phyloP scores from a whole-genome alignment of 768 basidiomycete species.

The Amanita subjunquillea region DNA sequence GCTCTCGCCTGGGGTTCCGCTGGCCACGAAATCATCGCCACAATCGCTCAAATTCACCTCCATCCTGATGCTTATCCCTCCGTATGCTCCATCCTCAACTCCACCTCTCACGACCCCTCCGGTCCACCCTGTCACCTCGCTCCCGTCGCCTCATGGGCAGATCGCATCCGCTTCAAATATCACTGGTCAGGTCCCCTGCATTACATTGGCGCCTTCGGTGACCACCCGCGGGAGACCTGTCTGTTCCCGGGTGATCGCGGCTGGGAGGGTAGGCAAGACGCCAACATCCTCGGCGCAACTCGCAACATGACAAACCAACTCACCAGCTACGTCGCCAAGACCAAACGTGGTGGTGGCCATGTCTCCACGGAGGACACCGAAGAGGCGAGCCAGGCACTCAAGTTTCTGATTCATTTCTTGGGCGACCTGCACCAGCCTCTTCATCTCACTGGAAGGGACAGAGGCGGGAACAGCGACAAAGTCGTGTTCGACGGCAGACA shows the following conservation, averaged over 20 bases:
- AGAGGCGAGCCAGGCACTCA: conserved; percentile 68
- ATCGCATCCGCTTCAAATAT: conserved; percentile 50
- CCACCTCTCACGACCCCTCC: conserved; percentile 21
- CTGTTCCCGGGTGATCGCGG: conserved; percentile 66
- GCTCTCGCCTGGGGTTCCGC: conserved; percentile 32
- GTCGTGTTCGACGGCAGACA: conserved; percentile 63
- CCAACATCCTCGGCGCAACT: conserved; percentile 72
- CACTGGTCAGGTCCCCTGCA: conserved; percentile 69
- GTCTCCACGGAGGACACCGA: conserved; percentile 13
- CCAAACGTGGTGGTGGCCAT: conserved; percentile 23
- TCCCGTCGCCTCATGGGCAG: conserved; percentile 83
- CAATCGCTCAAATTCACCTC: conserved; percentile 88
- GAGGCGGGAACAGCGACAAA: conserved; percentile 78
- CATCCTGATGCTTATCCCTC: conserved; percentile 58
- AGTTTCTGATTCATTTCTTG: conserved; percentile 88
- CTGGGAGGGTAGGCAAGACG: conserved; percentile 45
- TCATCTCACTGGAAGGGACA: conserved; percentile 79
- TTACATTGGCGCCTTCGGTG: conserved; percentile 64
- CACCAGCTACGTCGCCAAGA: conserved; percentile 17
- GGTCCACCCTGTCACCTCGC: conserved; percentile 67
- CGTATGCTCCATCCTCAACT: conserved; percentile 64
- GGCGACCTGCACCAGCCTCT: conserved; percentile 94
- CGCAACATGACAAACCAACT: conserved; percentile 65
- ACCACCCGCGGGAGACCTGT: conserved; percentile 72
- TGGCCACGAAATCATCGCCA: conserved; percentile 89